Evolutionary conservation across 129 eudicot genomes (phyloP).

Genomic region (Daucus carota): DNA sequence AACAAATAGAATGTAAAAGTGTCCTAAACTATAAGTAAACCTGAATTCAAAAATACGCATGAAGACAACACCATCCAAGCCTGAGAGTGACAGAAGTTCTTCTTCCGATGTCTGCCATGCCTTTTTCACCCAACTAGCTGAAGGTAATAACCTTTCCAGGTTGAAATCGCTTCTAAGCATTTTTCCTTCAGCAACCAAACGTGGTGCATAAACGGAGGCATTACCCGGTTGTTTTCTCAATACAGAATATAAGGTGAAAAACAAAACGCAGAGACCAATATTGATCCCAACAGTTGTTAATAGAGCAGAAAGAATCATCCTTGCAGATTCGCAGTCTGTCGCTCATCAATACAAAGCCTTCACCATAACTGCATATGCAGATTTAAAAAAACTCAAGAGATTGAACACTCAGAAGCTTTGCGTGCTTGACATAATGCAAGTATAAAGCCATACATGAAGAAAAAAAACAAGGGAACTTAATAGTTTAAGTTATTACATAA

Average conservation of each 20-base stretch:
- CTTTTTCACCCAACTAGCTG: constrained; percentile 65
- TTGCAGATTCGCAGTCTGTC: constrained; percentile 15
- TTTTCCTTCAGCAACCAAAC: constrained; percentile 66
- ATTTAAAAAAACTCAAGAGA: constrained; percentile 8
- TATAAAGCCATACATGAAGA: neutral
- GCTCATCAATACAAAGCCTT: constrained; percentile 4
- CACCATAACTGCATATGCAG: constrained; percentile 13
- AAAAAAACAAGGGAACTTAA: neutral
- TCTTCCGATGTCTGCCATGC: constrained; percentile 78
- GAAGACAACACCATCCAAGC: constrained; percentile 91
- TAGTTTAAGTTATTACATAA: neutral
- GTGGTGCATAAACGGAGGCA: constrained; percentile 68
- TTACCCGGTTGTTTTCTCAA: constrained; percentile 64
- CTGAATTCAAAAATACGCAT: constrained; percentile 69
- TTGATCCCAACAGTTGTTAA: constrained; percentile 85
- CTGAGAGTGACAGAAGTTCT: constrained; percentile 54
- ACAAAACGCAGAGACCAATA: constrained; percentile 61
- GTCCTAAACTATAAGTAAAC: constrained; percentile 22
- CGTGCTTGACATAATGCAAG: neutral
- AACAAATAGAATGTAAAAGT: neutral
- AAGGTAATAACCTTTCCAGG: constrained; percentile 57
- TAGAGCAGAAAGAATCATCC: constrained; percentile 94
- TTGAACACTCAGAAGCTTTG: neutral
- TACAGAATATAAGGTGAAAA: constrained; percentile 56
- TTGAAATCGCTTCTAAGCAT: constrained; percentile 34